Base-by-base conservation (phyloP, 495 filamentous ascomycete species). In the Lepraria neglecta region DNA sequence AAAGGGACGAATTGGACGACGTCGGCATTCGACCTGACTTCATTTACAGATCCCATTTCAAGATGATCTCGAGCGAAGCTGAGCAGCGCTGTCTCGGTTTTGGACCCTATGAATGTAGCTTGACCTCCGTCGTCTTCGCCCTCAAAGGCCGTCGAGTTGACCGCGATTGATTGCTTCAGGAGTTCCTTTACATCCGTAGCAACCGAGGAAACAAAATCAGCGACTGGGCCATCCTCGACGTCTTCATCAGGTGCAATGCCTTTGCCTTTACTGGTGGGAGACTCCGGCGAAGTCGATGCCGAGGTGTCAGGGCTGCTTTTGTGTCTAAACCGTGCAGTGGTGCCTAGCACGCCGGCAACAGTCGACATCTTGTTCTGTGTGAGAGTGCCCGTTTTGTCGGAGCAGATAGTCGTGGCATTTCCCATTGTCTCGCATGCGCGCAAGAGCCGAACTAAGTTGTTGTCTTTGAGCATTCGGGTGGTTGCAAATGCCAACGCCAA, bases 341-440 rank as follows among this genome's bases (percentile, higher is more conserved):
- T 86, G 27, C 89, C 88, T 31, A 95, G 64, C 7, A 88, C 89
- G 3, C 84, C 91, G 30, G 89, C 84, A 58, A 95, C 89, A 10
- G 91, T 87, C 40, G 83, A 86, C 91, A 96, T 96, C 75, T 89
- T 90, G 68, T 96, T 96, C 71, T 92, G 86, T 0, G 90, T 94
- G n/a, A 97, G 77, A 3, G 92, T 97, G 59, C 92, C 92, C 0
- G 92, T 97, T 72, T 97, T 97, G 76, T 97, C 92, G 3, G 92
- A 96, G 74, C 92, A 97, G 53, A 97, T 89, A 2, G 90, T 92
- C 0, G 92, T 96, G 5, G 92, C 92, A 72, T 96, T 96, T 27
- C 92, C 92, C 92, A 97, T 97, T n/a, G 92, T 95, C 72, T 97
- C 92, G 72, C 92, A 97, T 48, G 92, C 92, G 67, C 90, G 86